phyloP scores from a whole-genome alignment of 1,139 yeast species.

The Blastobotrys elegans region DNA sequence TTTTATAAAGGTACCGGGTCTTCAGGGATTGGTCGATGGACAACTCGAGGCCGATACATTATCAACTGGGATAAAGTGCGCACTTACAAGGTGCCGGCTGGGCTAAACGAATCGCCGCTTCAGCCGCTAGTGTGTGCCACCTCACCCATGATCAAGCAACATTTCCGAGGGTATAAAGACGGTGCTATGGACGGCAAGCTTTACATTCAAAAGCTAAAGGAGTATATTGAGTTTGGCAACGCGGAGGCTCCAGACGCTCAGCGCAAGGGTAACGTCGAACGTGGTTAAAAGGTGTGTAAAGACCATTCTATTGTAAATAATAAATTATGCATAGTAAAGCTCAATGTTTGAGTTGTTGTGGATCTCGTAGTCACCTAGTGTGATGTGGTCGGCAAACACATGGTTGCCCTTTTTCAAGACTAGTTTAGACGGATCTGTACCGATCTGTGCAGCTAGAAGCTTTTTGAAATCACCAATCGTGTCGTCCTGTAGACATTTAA shows the following conservation, averaged over 20 bases:
- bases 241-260: slow-evolving; percentile 31
- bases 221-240: slow-evolving; percentile 69
- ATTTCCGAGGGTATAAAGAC: slow-evolving; percentile 61
- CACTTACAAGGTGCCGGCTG: slow-evolving; percentile 78
- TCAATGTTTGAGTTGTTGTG: slow-evolving; percentile 88
- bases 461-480: slow-evolving; percentile 90
- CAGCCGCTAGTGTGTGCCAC: slow-evolving; percentile 72
- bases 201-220: slow-evolving; percentile 66
- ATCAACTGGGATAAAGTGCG: slow-evolving; percentile 84
- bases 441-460: slow-evolving; percentile 75
- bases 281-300: slow-evolving; percentile 27
- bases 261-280: slow-evolving; percentile 25
- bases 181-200: slow-evolving; percentile 73
- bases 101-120: slow-evolving; percentile 40
- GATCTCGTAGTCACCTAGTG: slow-evolving; percentile 87
- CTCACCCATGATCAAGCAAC: slow-evolving; percentile 65
- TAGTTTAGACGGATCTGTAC: slow-evolving; percentile 64
- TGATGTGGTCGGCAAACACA: slow-evolving; percentile 81
- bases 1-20: slow-evolving; percentile 96
- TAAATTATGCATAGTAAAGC: slow-evolving; percentile 41
- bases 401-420: slow-evolving; percentile 47
- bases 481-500: slow-evolving; percentile 81
- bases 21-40: slow-evolving; percentile 81
- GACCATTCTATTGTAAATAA: neutral
- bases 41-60: slow-evolving; percentile 66